Percentiles rank a stretch among this genome's conserved stretches.
Evolutionary conservation across 2,329 filamentous ascomycete species (phyloP).

Genomic region (Hypomyces perniciosus): DNA sequence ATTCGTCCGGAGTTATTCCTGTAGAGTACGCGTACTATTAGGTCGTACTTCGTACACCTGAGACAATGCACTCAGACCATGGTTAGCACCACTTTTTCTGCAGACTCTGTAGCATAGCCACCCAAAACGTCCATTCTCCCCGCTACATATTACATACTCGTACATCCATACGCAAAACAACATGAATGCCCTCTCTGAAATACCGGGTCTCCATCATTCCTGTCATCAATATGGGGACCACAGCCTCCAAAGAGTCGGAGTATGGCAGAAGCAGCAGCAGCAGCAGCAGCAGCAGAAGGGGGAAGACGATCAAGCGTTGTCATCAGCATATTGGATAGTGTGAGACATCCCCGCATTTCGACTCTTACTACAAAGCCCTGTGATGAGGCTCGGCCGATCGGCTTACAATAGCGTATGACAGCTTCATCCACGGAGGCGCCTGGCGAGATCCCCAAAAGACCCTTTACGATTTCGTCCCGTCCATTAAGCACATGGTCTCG

Average conservation of each 20-base stretch:
- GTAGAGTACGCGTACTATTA: too few species aligned
- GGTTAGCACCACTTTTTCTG: too few species aligned
- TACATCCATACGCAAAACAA: background rate
- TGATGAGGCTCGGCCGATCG: background rate
- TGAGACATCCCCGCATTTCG: conserved; percentile 16
- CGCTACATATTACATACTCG: background rate
- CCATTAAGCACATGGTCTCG: conserved; percentile 37
- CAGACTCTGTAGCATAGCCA: too few species aligned
- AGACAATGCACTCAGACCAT: too few species aligned
- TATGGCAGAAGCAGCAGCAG: conserved; percentile 33
- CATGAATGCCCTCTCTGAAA: conserved; percentile 7
- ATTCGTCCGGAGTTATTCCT: too few species aligned
- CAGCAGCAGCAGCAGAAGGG: conserved; percentile 18
- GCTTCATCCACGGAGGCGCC: conserved; percentile 57
- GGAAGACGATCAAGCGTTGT: conserved; percentile 7
- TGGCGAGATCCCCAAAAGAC: conserved; percentile 54
- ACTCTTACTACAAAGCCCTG: background rate
- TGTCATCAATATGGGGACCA: conserved; percentile 34
- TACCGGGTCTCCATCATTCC: conserved; percentile 24
- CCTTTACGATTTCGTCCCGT: conserved; percentile 39
- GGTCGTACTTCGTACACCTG: too few species aligned
- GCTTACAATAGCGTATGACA: conserved; percentile 18
- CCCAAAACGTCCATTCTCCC: too few species aligned
- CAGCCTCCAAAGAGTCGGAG: conserved; percentile 39
- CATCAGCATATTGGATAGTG: conserved; percentile 31